phyloP scores from a whole-genome alignment of 2,329 filamentous ascomycete species.

The Botrytis hyacinthi region DNA sequence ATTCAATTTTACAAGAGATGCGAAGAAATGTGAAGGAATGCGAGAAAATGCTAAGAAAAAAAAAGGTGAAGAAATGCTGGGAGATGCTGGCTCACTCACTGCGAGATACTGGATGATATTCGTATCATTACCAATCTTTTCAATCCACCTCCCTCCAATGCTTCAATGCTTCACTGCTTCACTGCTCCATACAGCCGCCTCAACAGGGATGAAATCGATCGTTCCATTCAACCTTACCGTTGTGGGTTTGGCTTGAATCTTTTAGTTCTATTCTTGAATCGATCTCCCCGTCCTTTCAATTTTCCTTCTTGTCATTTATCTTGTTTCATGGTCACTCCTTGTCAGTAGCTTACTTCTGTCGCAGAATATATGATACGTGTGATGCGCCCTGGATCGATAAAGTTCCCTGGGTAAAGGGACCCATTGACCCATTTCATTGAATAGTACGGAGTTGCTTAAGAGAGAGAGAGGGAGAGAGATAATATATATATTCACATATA shows the following conservation, averaged over 20 bases:
- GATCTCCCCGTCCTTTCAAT: constrained; percentile 23
- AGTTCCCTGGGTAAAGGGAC: constrained; percentile 25
- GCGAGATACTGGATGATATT: background rate
- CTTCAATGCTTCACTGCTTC: background rate
- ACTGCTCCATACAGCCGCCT: background rate
- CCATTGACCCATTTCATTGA: constrained; percentile 2
- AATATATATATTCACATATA: constrained; percentile 5
- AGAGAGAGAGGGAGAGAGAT: background rate
- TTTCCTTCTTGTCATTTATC: constrained; percentile 28
- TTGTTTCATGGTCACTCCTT: constrained; percentile 33
- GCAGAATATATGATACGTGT: constrained; percentile 38
- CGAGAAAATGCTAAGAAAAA: background rate
- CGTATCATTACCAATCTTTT: background rate
- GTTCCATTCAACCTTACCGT: constrained; percentile 7
- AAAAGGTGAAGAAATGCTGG: background rate
- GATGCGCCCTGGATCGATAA: constrained; percentile 32
- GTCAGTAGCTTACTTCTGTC: constrained; percentile 32
- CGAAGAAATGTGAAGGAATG: background rate
- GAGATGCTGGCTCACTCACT: background rate
- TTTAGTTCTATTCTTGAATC: background rate
- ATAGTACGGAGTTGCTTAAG: constrained; percentile 9
- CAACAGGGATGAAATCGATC: constrained; percentile 9
- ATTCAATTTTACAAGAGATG: background rate
- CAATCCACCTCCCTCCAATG: background rate
- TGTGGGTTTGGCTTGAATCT: constrained; percentile 4